phyloP scores from a whole-genome alignment of 2,329 filamentous ascomycete species.

The Monilinia aucupariae region DNA sequence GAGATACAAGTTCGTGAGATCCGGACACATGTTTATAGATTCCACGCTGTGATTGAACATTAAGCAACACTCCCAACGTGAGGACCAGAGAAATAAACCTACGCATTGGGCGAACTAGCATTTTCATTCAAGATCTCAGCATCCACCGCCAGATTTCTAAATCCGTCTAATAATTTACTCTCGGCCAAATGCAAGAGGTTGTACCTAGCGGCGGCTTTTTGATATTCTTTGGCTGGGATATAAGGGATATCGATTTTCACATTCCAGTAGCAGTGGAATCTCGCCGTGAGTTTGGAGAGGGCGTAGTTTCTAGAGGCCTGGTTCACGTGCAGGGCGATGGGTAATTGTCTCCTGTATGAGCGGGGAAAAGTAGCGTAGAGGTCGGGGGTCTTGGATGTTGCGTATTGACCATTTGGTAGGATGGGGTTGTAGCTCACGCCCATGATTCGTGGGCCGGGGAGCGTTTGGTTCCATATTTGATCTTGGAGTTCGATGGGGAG shows the following conservation, averaged over 20 bases:
- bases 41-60: not conserved
- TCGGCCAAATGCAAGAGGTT: not conserved
- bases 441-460: not conserved
- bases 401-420: not conserved
- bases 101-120: not conserved
- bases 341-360: not conserved
- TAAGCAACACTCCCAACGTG: not conserved
- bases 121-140: not conserved
- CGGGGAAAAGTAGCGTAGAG: not conserved
- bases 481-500: constrained; percentile 3
- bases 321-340: not conserved
- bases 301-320: not conserved
- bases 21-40: not conserved
- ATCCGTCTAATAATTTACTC: not conserved
- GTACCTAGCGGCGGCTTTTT: not conserved
- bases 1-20: not conserved
- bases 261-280: constrained; percentile 12
- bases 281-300: not conserved
- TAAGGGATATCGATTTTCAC: constrained; percentile 1
- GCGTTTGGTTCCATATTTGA: not conserved
- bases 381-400: not conserved
- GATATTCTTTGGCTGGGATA: not conserved
- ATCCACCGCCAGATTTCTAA: constrained; percentile 3
- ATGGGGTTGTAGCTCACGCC: not conserved
- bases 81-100: not conserved